Evolutionary conservation across 1,139 yeast genomes (phyloP), one percentile per base, ranked within the genome.

Genomic region (Debaryomyces sp.): DNA sequence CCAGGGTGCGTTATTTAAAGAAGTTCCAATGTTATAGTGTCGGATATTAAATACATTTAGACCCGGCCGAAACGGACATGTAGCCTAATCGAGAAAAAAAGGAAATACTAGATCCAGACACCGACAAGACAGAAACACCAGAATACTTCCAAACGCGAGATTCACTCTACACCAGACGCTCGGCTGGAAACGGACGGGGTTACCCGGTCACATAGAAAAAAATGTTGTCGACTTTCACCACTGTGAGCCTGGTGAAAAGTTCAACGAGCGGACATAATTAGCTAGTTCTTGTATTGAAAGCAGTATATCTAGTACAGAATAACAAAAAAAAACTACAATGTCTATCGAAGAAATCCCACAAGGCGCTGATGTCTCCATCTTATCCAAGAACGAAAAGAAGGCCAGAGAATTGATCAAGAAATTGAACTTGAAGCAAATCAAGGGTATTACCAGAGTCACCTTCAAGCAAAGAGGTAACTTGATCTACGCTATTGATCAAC

Each of bases 391-490:
- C 77, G 97, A 92, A 80, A 89, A 89, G 84, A 91, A 92, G 81
- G 97, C 99, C 66, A 88, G 96, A 80, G 92, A 88, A 70, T 75
- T 87, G 68, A 87, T 94, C 77, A 78, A 85, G 77, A 92, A 92
- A 80, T 84, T 92, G 66, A 90, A 89, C 73, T 82, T 94, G 77
- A 90, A 89, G 84, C 90, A 84, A 77, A 83, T 94, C 68, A 87
- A 88, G 70, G 97, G 96, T 63, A 89, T 94, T 70, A 78, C 89
- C 73, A 89, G 99, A 80, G 99, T 94, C 66, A 91, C 97, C 61
- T 87, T 94, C 84, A 90, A 89, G 79, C 94, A 89, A 80, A 85
- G 90, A 77, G 92, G 95, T 74, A 90, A 90, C 84, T 82, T 87
- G 70, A 88, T 91, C 70, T 85, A 88, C 73, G 96, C 96, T 69